phyloP scores from a whole-genome alignment of 257 asterid genomes.

The Echites panduratus region DNA sequence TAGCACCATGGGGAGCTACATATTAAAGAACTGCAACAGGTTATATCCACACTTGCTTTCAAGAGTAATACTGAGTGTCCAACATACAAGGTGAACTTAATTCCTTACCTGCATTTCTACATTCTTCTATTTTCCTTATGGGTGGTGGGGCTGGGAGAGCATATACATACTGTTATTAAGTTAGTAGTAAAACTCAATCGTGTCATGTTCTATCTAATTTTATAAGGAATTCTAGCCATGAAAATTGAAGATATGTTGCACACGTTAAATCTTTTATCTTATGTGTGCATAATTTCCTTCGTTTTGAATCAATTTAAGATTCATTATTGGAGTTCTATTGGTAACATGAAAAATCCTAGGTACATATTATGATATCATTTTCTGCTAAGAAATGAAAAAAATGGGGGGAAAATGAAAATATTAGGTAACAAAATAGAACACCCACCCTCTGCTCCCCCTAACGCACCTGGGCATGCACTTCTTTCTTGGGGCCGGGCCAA shows the following conservation, averaged over 20 bases:
- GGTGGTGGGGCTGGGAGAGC: not conserved
- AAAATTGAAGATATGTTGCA: not conserved
- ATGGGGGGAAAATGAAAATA: no score
- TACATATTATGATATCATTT: not conserved
- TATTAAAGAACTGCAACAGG: constrained; percentile 93
- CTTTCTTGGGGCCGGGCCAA: no score
- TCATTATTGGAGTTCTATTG: not conserved
- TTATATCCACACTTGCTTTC: constrained; percentile 86
- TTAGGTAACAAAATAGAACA: not conserved
- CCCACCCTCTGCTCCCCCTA: no score
- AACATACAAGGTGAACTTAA: constrained; percentile 60
- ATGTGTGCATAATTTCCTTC: not conserved
- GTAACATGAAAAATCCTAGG: not conserved
- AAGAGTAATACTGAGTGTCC: constrained; percentile 77
- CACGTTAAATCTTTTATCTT: not conserved
- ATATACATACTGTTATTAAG: not conserved
- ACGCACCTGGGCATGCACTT: no score
- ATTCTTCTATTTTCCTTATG: not conserved
- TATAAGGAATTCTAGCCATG: no score
- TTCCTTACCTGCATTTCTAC: not conserved
- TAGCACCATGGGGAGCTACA: constrained; percentile 94
- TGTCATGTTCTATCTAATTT: not conserved
- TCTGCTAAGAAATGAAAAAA: not conserved
- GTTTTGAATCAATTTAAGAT: not conserved
- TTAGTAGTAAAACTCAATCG: not conserved